phyloP scores from a whole-genome alignment of 2,329 filamentous ascomycete species.

The Neonectria coccinea region DNA sequence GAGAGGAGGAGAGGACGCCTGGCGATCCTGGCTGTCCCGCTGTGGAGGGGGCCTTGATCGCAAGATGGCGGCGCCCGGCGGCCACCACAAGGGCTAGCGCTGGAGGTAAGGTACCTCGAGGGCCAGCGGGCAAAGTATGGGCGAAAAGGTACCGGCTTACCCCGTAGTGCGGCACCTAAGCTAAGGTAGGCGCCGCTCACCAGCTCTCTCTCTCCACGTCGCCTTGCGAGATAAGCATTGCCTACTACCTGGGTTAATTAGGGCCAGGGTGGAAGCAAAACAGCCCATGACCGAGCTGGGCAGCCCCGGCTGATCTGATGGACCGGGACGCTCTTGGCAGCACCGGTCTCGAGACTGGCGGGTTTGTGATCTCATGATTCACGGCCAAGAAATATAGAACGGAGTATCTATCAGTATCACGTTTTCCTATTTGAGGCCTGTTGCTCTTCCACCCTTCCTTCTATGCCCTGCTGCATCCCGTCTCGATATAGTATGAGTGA shows the following conservation, averaged over 20 bases:
- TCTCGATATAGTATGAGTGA: neutral
- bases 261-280: slow-evolving; percentile 27
- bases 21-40: slow-evolving; percentile 16
- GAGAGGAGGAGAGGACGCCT: slow-evolving; percentile 13
- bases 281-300: slow-evolving; percentile 14
- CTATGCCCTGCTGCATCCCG: neutral
- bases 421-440: neutral
- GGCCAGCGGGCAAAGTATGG: neutral
- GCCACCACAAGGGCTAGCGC: slow-evolving; percentile 5
- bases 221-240: slow-evolving; percentile 44
- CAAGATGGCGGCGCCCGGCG: slow-evolving; percentile 26
- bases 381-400: neutral
- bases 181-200: slow-evolving; percentile 37
- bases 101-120: slow-evolving; percentile 6
- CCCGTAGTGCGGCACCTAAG: neutral
- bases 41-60: slow-evolving; percentile 9
- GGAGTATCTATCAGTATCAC: neutral
- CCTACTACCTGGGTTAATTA: no score
- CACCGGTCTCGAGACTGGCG: neutral
- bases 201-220: slow-evolving; percentile 34
- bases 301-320: slow-evolving; percentile 13
- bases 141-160: neutral
- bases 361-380: neutral
- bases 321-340: slow-evolving; percentile 3
- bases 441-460: neutral